A percentile compares a stretch with the other conserved stretches of the same genome.
These are phyloP conservation scores for Colletotrichum sp. DNA, from an alignment of 2,329 filamentous ascomycete genomes.

Conservation along the genomic window DNA sequence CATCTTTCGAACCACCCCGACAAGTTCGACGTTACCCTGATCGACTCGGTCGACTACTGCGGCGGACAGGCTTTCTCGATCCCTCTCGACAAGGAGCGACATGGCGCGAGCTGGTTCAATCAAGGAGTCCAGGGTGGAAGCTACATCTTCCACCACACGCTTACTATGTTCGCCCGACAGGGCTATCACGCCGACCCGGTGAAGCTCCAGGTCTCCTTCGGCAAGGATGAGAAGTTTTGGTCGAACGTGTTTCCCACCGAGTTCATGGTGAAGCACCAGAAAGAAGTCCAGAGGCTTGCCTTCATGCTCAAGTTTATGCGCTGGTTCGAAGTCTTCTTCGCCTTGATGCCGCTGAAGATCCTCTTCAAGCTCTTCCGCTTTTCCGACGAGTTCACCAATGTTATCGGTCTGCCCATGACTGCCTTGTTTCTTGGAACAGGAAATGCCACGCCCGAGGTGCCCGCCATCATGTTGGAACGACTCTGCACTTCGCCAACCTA, in stretches of 20 bases:
- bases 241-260: conserved; percentile 66
- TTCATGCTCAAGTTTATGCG: conserved; percentile 59
- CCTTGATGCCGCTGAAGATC: conserved; percentile 62
- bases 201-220: conserved; percentile 64
- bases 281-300: conserved; percentile 58
- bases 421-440: conserved; percentile 69
- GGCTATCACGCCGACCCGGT: conserved; percentile 54
- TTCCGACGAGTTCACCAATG: conserved; percentile 69
- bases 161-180: conserved; percentile 64
- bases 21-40: conserved; percentile 64
- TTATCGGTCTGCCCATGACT: conserved; percentile 62
- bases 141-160: conserved; percentile 67
- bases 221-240: conserved; percentile 65
- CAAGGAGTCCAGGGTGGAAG: conserved; percentile 66
- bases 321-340: conserved; percentile 60
- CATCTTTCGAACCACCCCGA: too few species aligned
- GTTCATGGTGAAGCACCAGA: conserved; percentile 56
- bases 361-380: conserved; percentile 70
- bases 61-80: conserved; percentile 69
- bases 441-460: conserved; percentile 72
- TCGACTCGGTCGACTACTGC: conserved; percentile 62
- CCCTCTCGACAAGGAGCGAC: conserved; percentile 59
- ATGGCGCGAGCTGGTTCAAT: conserved; percentile 68
- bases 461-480: conserved; percentile 65
- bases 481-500: conserved; percentile 58